Base-by-base conservation (phyloP, 768 basidiomycete species). In the Russula foetens region DNA sequence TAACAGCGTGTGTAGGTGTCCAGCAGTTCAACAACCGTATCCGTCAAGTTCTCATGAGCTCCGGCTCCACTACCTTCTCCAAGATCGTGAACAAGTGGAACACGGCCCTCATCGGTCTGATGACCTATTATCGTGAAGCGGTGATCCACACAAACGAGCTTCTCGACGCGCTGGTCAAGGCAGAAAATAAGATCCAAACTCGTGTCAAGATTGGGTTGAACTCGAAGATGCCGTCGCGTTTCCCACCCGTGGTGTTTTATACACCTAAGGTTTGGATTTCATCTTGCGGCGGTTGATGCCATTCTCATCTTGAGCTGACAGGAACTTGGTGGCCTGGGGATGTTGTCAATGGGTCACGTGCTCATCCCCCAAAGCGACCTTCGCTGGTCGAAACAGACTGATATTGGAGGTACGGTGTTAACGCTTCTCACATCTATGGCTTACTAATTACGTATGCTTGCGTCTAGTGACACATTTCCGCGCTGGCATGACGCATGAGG, bases 11-110 rank as follows among this genome's bases (percentile, higher is more conserved):
- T 41, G 58, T 66, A 86, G 88, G 89, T 65, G 90, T 98, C 33
- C 92, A 97, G 69, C 87, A 91, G 69, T 99, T 99, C 81, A 96
- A 95, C 75, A 99, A 99, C 74, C 84, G 96, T 48, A 96, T 98
- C 65, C 83, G 96, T 56, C 90, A 93, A 71, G 92, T 99, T 14
- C 74, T 99, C 62, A 99, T 99, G 97, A 93, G 93, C 68, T 98
- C 97, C 1, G 97, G 97, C 49, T 94, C 93, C 0, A 96, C 97
- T 0, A 98, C 97, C 0, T 99, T 98, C 83, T 93, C 92, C 60
- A 99, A 99, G 81, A 96, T 99, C 66, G 92, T 98, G 69, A 95
- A 94, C 76, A 95, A 95, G 76, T 96, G 93, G 93, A 95, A 94
- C 72, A 96, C 93, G 4, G 90, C 92, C 19, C 81, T 97, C 56